Percentiles rank a stretch among this genome's conserved stretches.
Evolutionary conservation across 371 early-diverging fungal species (phyloP).

Genomic region (Rhizopus sp.): DNA sequence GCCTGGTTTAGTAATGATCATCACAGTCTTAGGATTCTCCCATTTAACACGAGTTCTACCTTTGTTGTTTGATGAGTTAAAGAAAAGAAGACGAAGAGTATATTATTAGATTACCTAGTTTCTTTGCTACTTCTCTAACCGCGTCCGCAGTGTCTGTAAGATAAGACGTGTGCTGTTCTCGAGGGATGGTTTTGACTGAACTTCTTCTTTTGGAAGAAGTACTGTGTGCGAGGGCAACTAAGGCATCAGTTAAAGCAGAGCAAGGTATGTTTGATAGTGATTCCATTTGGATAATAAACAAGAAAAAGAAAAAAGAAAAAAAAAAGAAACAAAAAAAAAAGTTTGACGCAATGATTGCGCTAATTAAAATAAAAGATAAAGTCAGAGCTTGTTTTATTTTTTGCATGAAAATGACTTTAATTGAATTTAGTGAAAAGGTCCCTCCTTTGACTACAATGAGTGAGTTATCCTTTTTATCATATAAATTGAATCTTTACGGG

Average conservation of each 20-base stretch:
- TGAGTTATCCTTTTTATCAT: too few relatives aligned
- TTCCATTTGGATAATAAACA: slow-evolving; percentile 6
- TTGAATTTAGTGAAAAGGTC: too few relatives aligned
- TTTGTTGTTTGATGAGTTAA: background rate
- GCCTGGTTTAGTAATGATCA: slow-evolving; percentile 92
- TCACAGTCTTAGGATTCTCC: slow-evolving; percentile 71
- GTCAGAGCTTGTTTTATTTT: background rate
- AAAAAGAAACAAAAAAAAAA: slow-evolving; percentile 2
- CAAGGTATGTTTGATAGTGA: slow-evolving; percentile 20
- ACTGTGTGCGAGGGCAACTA: slow-evolving; percentile 21
- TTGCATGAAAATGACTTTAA: background rate
- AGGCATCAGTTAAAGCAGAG: slow-evolving; percentile 19
- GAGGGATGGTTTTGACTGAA: slow-evolving; percentile 22
- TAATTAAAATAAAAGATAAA: too few relatives aligned
- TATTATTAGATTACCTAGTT: slow-evolving; percentile 27
- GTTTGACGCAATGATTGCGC: background rate
- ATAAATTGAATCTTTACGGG: too few relatives aligned
- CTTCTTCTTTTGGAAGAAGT: slow-evolving; percentile 11
- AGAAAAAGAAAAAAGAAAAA: slow-evolving; percentile 11
- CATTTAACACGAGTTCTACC: slow-evolving; percentile 56
- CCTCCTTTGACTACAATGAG: too few relatives aligned
- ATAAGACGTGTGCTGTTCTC: slow-evolving; percentile 24
- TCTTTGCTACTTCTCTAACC: slow-evolving; percentile 45
- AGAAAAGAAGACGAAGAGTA: background rate
- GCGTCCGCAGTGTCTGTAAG: slow-evolving; percentile 46